phyloP scores from a whole-genome alignment of 2,329 filamentous ascomycete species.

The Pseudogymnoascus sp. region DNA sequence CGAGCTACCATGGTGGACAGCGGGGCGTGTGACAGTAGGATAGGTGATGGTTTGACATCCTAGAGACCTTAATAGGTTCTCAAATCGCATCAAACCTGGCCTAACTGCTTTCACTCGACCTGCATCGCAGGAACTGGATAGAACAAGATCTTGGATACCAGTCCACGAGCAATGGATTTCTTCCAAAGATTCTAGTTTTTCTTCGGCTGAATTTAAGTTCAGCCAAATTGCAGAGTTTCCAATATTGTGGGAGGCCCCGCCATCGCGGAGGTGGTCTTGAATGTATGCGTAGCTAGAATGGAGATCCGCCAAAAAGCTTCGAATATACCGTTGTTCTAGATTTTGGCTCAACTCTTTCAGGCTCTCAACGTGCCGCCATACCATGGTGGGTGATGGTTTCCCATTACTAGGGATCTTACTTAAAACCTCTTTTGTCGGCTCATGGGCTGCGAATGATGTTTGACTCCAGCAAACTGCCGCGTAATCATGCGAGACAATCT shows the following conservation, averaged over 20 bases:
- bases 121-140: conserved; percentile 21
- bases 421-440: not conserved
- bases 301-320: conserved; percentile 16
- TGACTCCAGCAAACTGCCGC: not conserved
- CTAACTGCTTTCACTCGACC: conserved; percentile 18
- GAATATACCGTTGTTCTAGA: conserved; percentile 8
- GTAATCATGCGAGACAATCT: not conserved
- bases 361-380: not conserved
- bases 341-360: not conserved
- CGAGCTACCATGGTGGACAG: not conserved
- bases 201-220: not conserved
- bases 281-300: conserved; percentile 18
- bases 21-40: conserved; percentile 15
- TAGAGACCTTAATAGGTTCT: conserved; percentile 18
- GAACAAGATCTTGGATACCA: conserved; percentile 15
- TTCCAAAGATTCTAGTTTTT: not conserved
- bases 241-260: conserved; percentile 9
- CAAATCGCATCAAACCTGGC: conserved; percentile 16
- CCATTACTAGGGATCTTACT: not conserved
- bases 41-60: conserved; percentile 19
- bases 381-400: not conserved
- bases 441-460: not conserved
- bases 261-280: conserved; percentile 14
- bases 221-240: not conserved
- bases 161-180: not conserved